A percentile compares a stretch with the other conserved stretches of the same genome.
These are phyloP conservation scores for Xeromyces bisporus DNA, from an alignment of 495 filamentous ascomycete genomes.

Conservation along the genomic window DNA sequence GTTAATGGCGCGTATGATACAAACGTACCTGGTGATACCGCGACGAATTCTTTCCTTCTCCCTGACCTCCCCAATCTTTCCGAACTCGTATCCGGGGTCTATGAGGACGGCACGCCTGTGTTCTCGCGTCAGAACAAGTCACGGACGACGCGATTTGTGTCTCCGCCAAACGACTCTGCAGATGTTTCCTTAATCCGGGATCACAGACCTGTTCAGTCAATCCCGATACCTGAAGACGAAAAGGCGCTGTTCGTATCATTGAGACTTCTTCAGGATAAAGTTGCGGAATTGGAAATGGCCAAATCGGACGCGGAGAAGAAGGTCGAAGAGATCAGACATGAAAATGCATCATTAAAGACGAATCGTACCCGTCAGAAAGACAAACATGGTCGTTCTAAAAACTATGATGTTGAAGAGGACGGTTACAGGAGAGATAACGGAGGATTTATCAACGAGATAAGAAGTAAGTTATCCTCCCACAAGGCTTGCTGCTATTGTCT, in stretches of 20 bases:
- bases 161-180: conserved; percentile 23
- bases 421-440: conserved; percentile 16
- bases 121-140: conserved; percentile 34
- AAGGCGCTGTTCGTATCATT: conserved; percentile 53
- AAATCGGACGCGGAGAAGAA: conserved; percentile 40
- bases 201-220: conserved; percentile 38
- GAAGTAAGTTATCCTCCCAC: conserved; percentile 26
- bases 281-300: conserved; percentile 40
- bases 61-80: conserved; percentile 55
- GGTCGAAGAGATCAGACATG: conserved; percentile 36
- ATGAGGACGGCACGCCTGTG: conserved; percentile 47
- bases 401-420: conserved; percentile 23
- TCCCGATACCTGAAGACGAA: conserved; percentile 53
- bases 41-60: conserved; percentile 44
- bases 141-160: conserved; percentile 40
- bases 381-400: conserved; percentile 26
- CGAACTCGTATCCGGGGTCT: conserved; percentile 52
- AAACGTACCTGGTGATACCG: conserved; percentile 20
- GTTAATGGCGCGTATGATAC: conserved; percentile 4
- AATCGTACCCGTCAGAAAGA: conserved; percentile 28
- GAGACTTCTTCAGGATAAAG: conserved; percentile 48
- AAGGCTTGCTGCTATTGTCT: conserved; percentile 2
- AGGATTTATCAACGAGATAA: conserved; percentile 32
- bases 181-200: conserved; percentile 24
- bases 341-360: conserved; percentile 37